Conservation (phyloP, 305 asterid genomes). For the Lippia alba region DNA sequence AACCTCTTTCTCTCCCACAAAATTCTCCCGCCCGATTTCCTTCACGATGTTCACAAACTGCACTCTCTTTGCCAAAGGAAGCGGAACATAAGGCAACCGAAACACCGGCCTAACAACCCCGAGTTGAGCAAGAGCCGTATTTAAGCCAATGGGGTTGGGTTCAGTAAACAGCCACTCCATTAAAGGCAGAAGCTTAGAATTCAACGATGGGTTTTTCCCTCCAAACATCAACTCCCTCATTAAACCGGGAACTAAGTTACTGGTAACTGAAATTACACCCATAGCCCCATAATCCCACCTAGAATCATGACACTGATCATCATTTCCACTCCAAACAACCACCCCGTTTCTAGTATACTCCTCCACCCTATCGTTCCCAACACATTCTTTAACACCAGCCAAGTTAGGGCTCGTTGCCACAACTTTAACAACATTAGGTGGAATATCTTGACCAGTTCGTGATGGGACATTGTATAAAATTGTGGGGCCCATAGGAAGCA, state of each 20-base stretch:
- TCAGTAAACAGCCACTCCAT: slow-evolving; percentile 72
- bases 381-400: slow-evolving; percentile 88
- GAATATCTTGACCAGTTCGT: slow-evolving; percentile 83
- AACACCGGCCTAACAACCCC: slow-evolving; percentile 84
- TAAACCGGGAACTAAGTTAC: slow-evolving; percentile 84
- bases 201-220: slow-evolving; percentile 61
- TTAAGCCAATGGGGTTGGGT: slow-evolving; percentile 81
- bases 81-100: slow-evolving; percentile 79
- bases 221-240: slow-evolving; percentile 79
- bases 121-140: slow-evolving; percentile 89
- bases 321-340: slow-evolving; percentile 90
- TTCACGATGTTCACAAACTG: slow-evolving; percentile 76
- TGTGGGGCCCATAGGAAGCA: slow-evolving; percentile 91
- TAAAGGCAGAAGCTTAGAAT: slow-evolving; percentile 61
- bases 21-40: slow-evolving; percentile 75
- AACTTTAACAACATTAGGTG: slow-evolving; percentile 52
- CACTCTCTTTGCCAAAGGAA: slow-evolving; percentile 61
- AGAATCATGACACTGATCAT: slow-evolving; percentile 83
- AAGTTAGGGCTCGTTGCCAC: slow-evolving; percentile 61
- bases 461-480: slow-evolving; percentile 86
- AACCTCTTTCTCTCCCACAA: slow-evolving; percentile 74
- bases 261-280: slow-evolving; percentile 80
- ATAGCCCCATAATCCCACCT: slow-evolving; percentile 80
- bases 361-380: slow-evolving; percentile 70
- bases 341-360: slow-evolving; percentile 60